Percentiles rank a stretch among this genome's conserved stretches.
These are phyloP conservation scores for Emergomyces orientalis DNA, from an alignment of 2,329 filamentous ascomycete genomes.

Conservation along the genomic window DNA sequence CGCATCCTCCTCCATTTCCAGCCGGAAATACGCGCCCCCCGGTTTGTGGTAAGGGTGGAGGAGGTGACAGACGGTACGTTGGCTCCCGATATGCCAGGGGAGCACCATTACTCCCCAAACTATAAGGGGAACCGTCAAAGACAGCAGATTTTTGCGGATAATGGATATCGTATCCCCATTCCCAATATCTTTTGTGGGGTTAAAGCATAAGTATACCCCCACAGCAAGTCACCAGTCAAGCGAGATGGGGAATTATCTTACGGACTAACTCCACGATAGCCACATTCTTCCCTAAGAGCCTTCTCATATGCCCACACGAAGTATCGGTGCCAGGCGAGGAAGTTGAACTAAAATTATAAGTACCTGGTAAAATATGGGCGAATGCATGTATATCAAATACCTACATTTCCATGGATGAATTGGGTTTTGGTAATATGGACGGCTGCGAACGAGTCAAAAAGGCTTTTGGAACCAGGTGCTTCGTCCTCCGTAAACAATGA, in stretches of 20 bases:
- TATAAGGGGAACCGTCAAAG: constrained; percentile 24
- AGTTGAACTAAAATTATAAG: constrained; percentile 8
- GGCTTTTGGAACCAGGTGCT: constrained; percentile 16
- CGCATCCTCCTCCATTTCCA: constrained; percentile 24
- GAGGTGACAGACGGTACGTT: constrained; percentile 6
- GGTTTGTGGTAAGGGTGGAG: constrained; percentile 21
- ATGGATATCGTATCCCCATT: constrained; percentile 20
- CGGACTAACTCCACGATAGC: constrained; percentile 26
- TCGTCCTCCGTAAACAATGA: constrained; percentile 9
- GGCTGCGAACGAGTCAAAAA: constrained; percentile 15
- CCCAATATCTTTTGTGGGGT: constrained; percentile 21
- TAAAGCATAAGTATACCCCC: not conserved
- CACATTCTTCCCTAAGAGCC: constrained; percentile 32
- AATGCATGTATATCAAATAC: not conserved
- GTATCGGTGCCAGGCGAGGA: constrained; percentile 33
- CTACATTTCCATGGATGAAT: constrained; percentile 15
- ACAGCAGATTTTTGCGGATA: constrained; percentile 18
- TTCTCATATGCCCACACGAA: constrained; percentile 31
- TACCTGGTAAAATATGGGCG: not conserved
- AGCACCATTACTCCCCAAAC: constrained; percentile 23
- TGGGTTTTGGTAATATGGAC: constrained; percentile 16
- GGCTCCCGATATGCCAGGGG: constrained; percentile 7
- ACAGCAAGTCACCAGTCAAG: not conserved
- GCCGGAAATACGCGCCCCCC: constrained; percentile 7
- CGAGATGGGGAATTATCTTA: not conserved